Evolutionary conservation across 176 grass and related monocot species (phyloP).

Genomic region (Neostapfia colusana): DNA sequence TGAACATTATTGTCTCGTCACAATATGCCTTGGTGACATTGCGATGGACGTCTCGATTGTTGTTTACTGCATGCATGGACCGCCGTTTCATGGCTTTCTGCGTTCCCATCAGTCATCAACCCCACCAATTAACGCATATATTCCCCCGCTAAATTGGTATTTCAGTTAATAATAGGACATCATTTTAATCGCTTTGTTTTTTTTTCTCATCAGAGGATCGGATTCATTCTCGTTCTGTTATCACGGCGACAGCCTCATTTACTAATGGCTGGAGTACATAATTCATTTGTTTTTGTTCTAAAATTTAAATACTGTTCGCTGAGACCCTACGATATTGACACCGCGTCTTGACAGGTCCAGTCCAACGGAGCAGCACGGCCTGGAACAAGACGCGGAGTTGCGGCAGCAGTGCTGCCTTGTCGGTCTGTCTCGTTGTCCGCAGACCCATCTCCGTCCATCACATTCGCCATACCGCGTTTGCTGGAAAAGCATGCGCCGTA

Average conservation of each 20-base stretch:
- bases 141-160: background rate
- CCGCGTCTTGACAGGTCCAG: background rate
- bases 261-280: background rate
- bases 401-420: background rate
- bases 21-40: background rate
- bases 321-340: background rate
- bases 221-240: conserved; percentile 25
- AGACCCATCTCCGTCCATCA: background rate
- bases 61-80: conserved; percentile 22
- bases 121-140: conserved; percentile 30
- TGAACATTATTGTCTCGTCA: background rate
- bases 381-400: background rate
- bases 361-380: background rate
- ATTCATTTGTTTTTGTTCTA: background rate
- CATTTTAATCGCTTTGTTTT: background rate
- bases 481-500: background rate
- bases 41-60: background rate
- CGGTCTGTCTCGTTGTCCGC: conserved; percentile 2
- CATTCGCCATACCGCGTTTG: background rate
- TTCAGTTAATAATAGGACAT: conserved; percentile 24
- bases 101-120: background rate
- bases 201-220: background rate
- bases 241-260: background rate
- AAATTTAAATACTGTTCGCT: background rate
- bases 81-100: conserved; percentile 3